Evolutionary conservation across 352 stramenopile genomes (phyloP), one percentile per base, ranked within the genome.

Genomic region (Phytophthora pistaciae): DNA sequence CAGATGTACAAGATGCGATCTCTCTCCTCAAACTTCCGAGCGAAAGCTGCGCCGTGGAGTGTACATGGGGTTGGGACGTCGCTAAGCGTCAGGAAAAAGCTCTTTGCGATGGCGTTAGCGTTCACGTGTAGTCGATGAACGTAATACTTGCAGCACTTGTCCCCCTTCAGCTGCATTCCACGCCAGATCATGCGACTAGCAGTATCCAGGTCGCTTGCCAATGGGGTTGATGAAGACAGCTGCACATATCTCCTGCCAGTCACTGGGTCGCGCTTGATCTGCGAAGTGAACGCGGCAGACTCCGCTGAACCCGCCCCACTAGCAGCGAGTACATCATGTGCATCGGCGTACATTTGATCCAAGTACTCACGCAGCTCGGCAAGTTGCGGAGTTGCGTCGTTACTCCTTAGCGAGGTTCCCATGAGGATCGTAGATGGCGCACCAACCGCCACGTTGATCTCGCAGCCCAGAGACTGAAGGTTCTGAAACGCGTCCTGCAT

Each of bases 1-100:
- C 54, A 74, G 3, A 74, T 56, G 42, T 74, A 65, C 54, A 74
- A 56, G 25, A 74, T 74, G 27, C 60, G 67, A 16, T 66, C 60
- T 44, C 46, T 33, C 27, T 74, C 60, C 44, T 74, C 60, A 29
- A 66, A 52, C 50, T 70, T 70, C 6, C 60, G 60, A 21, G 68
- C 48, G 20, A 70, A 48, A 16, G 67, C 60, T 31, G 61, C 67
- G 3, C 54, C 60, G 10, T 74, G 67, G 23, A 74, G 33, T n/a
- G 60, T 70, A 16, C 33, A 60, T 5, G 54, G 21, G 6, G 48
- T 52, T 56, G 20, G 2, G 0, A 42, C 54, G 18, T 49, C 67
- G 36, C 21, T 42, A 4, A 70, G 16, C 27, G 53, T 62, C 53
- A 74, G 44, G n/a, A 66, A 69, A 21, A 61, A 70, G 56, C 67